Evolutionary conservation across 2,329 filamentous ascomycete species (phyloP).

Genomic region (Fusarium sp.): DNA sequence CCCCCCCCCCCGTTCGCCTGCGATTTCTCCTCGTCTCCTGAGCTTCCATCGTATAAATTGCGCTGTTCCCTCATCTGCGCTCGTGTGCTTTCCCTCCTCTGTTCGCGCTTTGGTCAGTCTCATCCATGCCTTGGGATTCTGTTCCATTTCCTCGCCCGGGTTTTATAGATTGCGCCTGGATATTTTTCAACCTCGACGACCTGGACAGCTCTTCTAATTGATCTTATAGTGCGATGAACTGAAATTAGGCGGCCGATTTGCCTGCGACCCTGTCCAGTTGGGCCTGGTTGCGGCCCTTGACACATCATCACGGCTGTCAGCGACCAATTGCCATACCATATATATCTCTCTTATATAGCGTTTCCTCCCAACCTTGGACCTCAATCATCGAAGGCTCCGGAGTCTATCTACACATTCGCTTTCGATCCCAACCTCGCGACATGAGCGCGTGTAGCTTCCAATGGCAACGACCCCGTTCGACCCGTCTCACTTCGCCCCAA

Average conservation of each 20-base stretch:
- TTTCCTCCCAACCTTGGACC: background rate
- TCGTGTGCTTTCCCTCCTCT: constrained; percentile 5
- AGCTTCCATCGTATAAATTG: constrained; percentile 34
- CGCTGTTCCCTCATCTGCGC: constrained; percentile 2
- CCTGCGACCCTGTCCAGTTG: constrained; percentile 48
- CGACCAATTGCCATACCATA: constrained; percentile 19
- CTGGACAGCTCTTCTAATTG: constrained; percentile 25
- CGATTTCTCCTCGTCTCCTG: constrained; percentile 15
- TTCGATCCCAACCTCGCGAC: constrained; percentile 36
- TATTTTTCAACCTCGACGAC: constrained; percentile 4
- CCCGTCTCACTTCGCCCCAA: constrained; percentile 53
- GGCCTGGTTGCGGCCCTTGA: constrained; percentile 48
- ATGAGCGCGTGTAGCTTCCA: constrained; percentile 48
- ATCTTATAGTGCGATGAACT: constrained; percentile 49
- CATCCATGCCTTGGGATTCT: constrained; percentile 11
- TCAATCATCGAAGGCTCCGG: constrained; percentile 4
- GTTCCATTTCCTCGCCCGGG: constrained; percentile 2
- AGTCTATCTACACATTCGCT: constrained; percentile 10
- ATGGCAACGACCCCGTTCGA: constrained; percentile 66
- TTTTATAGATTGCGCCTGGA: constrained; percentile 23
- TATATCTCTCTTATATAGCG: background rate
- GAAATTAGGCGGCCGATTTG: constrained; percentile 45
- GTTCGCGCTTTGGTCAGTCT: constrained; percentile 39
- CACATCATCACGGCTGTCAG: constrained; percentile 31
- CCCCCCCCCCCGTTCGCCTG: constrained; percentile 38